Percentiles rank a stretch among this genome's conserved stretches.
Evolutionary conservation across 331 rosid species (phyloP).

Genomic region (Quercus phellos): DNA sequence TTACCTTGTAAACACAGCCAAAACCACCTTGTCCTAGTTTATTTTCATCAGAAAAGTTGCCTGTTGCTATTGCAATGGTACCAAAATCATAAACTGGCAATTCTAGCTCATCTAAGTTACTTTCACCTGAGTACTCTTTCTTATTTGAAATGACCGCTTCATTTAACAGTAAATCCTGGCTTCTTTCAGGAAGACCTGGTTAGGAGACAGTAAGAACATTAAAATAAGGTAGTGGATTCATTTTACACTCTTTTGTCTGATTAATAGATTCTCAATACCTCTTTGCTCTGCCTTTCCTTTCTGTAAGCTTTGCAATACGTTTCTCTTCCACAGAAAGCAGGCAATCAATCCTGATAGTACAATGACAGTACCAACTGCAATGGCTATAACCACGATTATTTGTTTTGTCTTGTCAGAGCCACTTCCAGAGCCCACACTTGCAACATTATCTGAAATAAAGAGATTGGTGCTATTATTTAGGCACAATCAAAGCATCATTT

Average conservation of each 20-base stretch:
- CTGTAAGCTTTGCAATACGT: slow-evolving; percentile 10
- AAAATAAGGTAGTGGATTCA: not conserved
- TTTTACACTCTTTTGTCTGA: not conserved
- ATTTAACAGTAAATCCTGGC: slow-evolving; percentile 42
- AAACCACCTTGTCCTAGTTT: slow-evolving; percentile 82
- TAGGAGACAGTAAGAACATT: slow-evolving; percentile 2
- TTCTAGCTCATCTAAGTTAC: slow-evolving; percentile 54
- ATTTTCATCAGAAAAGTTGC: slow-evolving; percentile 49
- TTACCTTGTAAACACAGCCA: slow-evolving; percentile 73
- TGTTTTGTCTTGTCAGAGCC: slow-evolving; percentile 32
- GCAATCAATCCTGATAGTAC: slow-evolving; percentile 35
- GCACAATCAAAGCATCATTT: not conserved
- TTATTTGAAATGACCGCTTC: slow-evolving; percentile 39
- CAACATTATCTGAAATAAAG: slow-evolving; percentile 23
- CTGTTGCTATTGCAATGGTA: slow-evolving; percentile 47
- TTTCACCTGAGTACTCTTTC: slow-evolving; percentile 48
- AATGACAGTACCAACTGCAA: slow-evolving; percentile 31
- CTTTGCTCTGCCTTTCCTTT: slow-evolving; percentile 15
- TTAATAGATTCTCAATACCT: slow-evolving; percentile 33
- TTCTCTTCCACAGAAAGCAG: slow-evolving; percentile 42
- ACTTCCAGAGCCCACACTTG: slow-evolving; percentile 2
- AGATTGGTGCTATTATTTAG: not conserved
- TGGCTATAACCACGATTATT: slow-evolving; percentile 24
- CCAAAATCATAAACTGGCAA: slow-evolving; percentile 59
- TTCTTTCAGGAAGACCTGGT: slow-evolving; percentile 57